These are phyloP conservation scores for Boletus tomentosulus DNA, from an alignment of 768 basidiomycete genomes.

Conservation along the genomic window DNA sequence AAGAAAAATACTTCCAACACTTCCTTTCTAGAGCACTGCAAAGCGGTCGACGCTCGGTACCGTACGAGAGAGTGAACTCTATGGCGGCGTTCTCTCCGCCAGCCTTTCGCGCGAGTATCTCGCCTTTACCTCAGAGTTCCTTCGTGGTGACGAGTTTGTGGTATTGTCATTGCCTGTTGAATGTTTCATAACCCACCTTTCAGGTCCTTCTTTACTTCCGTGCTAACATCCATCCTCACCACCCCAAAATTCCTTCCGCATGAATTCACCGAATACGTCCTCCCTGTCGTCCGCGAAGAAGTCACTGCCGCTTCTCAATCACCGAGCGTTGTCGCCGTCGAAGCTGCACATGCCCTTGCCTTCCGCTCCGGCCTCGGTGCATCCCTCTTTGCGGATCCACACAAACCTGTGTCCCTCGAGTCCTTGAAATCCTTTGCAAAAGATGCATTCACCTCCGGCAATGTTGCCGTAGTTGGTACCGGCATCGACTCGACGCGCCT, in stretches of 20 bases:
- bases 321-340: conserved; percentile 69
- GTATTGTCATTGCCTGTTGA: neutral
- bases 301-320: conserved; percentile 53
- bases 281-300: conserved; percentile 69
- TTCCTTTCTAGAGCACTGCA: conserved; percentile 62
- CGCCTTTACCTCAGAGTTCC: conserved; percentile 90
- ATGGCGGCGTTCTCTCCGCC: conserved; percentile 87
- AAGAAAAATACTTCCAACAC: neutral
- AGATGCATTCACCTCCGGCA: conserved; percentile 68
- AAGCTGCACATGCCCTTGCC: conserved; percentile 83
- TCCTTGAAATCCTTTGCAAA: conserved; percentile 75
- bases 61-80: conserved; percentile 88
- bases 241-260: conserved; percentile 79
- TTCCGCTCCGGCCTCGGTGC: conserved; percentile 94
- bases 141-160: conserved; percentile 93
- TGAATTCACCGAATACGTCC: conserved; percentile 72
- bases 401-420: conserved; percentile 55
- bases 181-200: neutral
- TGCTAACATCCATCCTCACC: conserved; percentile 80
- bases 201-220: conserved; percentile 86
- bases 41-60: conserved; percentile 86
- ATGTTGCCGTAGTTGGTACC: conserved; percentile 83
- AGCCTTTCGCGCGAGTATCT: conserved; percentile 86
- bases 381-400: conserved; percentile 79
- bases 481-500: conserved; percentile 76